Conservation (phyloP, 106 monocot species). For the Allium cepa region DNA sequence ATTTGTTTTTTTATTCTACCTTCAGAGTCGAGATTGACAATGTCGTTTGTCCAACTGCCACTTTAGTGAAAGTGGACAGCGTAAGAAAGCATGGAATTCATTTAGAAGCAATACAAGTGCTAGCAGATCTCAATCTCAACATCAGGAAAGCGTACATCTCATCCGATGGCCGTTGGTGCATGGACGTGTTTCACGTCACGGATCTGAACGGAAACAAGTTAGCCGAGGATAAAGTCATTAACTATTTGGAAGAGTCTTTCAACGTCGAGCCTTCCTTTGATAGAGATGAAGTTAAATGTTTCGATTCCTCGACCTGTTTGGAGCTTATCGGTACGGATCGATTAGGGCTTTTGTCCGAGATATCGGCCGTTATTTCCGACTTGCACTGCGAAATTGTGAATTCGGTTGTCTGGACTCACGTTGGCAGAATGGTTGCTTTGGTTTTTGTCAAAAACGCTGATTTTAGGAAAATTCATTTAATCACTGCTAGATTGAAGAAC, state of each 20-base stretch:
- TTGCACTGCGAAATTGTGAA: constrained; percentile 45
- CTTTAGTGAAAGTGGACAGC: constrained; percentile 61
- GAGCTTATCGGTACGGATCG: constrained; percentile 72
- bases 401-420: constrained; percentile 64
- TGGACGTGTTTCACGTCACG: constrained; percentile 76
- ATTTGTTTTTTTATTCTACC: not conserved
- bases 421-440: constrained; percentile 42
- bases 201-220: constrained; percentile 43
- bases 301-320: constrained; percentile 26
- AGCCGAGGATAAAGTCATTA: constrained; percentile 39
- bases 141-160: constrained; percentile 68
- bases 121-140: constrained; percentile 48
- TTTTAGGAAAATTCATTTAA: constrained; percentile 14
- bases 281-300: not conserved
- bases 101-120: constrained; percentile 63
- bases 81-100: constrained; percentile 44
- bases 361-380: constrained; percentile 61
- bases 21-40: constrained; percentile 62
- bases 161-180: constrained; percentile 69
- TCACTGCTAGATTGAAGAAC: constrained; percentile 50
- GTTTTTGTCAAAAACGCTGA: constrained; percentile 34
- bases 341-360: constrained; percentile 59
- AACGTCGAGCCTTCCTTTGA: not conserved
- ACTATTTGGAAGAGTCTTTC: constrained; percentile 38
- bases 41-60: constrained; percentile 38